These are phyloP conservation scores for Dothistroma pini DNA, from an alignment of 2,329 filamentous ascomycete genomes.

Conservation along the genomic window DNA sequence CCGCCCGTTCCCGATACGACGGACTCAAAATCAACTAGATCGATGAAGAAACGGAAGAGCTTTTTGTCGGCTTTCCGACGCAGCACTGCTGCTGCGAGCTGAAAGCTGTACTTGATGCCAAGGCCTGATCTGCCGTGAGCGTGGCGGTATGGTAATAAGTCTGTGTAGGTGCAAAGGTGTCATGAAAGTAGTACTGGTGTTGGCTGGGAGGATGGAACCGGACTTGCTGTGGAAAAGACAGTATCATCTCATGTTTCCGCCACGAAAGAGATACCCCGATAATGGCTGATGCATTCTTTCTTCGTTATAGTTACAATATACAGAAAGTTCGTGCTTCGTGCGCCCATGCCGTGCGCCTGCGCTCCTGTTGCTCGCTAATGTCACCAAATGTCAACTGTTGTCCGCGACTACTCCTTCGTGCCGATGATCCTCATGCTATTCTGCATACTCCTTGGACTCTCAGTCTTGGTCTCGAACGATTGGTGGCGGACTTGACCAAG, in stretches of 20 bases:
- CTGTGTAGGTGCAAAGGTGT: not conserved
- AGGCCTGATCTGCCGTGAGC: not conserved
- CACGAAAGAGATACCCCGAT: not conserved
- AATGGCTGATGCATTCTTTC: not conserved
- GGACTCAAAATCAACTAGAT: conserved; percentile 18
- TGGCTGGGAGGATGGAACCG: not conserved
- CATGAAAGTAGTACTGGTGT: not conserved
- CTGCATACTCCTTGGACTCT: conserved; percentile 17
- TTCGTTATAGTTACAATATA: conserved; percentile 1
- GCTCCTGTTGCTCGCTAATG: not conserved
- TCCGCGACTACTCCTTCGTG: conserved; percentile 7
- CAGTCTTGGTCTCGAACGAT: conserved; percentile 22
- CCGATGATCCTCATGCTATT: conserved; percentile 17
- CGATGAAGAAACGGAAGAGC: conserved; percentile 47
- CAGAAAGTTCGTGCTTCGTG: not conserved
- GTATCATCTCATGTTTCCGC: not conserved
- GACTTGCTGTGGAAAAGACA: not conserved
- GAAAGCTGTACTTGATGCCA: not conserved
- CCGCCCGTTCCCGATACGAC: conserved; percentile 9
- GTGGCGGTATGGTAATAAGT: not conserved
- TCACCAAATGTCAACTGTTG: not conserved
- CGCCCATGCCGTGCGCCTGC: not conserved
- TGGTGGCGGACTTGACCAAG: conserved; percentile 11
- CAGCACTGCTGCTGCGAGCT: conserved; percentile 7
- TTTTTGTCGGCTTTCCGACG: conserved; percentile 43